These are phyloP conservation scores for Dryas octopetala DNA, from an alignment of 306 rosid species.

Conservation along the genomic window DNA sequence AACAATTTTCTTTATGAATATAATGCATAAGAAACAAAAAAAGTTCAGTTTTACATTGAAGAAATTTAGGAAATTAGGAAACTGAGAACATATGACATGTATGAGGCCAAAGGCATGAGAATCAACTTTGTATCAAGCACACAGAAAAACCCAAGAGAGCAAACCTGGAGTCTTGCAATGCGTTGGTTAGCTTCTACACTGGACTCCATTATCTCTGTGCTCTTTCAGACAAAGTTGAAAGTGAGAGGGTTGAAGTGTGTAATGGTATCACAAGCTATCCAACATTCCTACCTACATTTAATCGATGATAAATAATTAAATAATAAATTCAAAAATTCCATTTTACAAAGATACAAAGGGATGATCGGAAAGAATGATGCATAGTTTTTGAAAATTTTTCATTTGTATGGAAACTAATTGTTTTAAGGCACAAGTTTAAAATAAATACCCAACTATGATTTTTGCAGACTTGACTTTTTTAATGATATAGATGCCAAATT, in stretches of 20 bases:
- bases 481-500: too few relatives aligned
- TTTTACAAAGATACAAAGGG: conserved; percentile 21
- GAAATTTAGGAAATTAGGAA: conserved; percentile 66
- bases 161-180: conserved; percentile 68
- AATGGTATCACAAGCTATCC: neutral
- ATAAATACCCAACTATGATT: too few relatives aligned
- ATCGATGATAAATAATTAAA: conserved; percentile 20
- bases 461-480: too few relatives aligned
- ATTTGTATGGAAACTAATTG: conserved; percentile 53
- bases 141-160: neutral
- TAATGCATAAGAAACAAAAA: too few relatives aligned
- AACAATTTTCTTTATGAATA: neutral
- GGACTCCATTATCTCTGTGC: conserved; percentile 41
- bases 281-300: neutral
- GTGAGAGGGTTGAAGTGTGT: conserved; percentile 3
- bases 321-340: neutral
- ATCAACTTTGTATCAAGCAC: neutral
- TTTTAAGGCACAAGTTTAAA: neutral
- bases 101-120: neutral
- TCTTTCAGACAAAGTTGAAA: neutral
- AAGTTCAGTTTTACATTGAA: neutral
- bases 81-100: conserved; percentile 21
- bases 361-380: conserved; percentile 27
- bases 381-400: conserved; percentile 16
- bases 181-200: conserved; percentile 48